Evolutionary conservation across 768 basidiomycete species (phyloP).

Genomic region (Naganishia onofrii): DNA sequence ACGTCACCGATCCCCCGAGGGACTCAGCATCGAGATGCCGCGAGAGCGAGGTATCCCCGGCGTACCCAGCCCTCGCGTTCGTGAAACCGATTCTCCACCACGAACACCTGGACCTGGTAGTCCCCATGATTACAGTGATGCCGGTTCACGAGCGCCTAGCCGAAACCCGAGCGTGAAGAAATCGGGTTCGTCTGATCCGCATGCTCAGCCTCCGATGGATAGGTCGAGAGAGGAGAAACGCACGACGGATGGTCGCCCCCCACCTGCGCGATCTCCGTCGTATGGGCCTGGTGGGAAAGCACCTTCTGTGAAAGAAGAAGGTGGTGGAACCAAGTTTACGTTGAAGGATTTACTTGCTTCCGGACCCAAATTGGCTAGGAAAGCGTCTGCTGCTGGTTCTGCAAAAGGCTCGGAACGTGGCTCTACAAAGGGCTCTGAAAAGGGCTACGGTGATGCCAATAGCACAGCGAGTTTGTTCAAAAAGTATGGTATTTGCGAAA

Average conservation of each 20-base stretch:
- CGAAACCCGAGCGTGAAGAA: slow-evolving; percentile 34
- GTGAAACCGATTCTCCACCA: slow-evolving; percentile 44
- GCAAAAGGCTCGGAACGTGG: slow-evolving; percentile 47
- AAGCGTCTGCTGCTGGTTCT: slow-evolving; percentile 60
- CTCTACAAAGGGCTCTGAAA: slow-evolving; percentile 59
- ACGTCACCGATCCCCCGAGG: slow-evolving; percentile 30
- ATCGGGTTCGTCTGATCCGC: slow-evolving; percentile 35
- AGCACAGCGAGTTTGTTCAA: slow-evolving; percentile 65
- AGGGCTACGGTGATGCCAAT: slow-evolving; percentile 57
- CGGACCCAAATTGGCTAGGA: slow-evolving; percentile 72
- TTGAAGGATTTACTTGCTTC: slow-evolving; percentile 75
- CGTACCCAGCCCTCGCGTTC: slow-evolving; percentile 32
- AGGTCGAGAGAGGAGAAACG: slow-evolving; percentile 23
- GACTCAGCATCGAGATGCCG: slow-evolving; percentile 37
- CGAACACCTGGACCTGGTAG: slow-evolving; percentile 46
- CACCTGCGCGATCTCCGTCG: slow-evolving; percentile 31
- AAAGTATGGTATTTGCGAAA: slow-evolving; percentile 97
- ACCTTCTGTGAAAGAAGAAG: slow-evolving; percentile 51
- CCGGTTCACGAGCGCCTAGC: slow-evolving; percentile 39
- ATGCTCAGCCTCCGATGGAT: slow-evolving; percentile 43
- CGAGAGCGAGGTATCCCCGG: slow-evolving; percentile 19
- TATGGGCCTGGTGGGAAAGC: slow-evolving; percentile 38
- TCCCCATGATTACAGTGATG: slow-evolving; percentile 37
- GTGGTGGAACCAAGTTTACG: slow-evolving; percentile 66
- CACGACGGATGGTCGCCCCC: slow-evolving; percentile 23